These are phyloP conservation scores for Biscogniauxia mediterranea DNA, from an alignment of 2,329 filamentous ascomycete species.

Conservation along the genomic window DNA sequence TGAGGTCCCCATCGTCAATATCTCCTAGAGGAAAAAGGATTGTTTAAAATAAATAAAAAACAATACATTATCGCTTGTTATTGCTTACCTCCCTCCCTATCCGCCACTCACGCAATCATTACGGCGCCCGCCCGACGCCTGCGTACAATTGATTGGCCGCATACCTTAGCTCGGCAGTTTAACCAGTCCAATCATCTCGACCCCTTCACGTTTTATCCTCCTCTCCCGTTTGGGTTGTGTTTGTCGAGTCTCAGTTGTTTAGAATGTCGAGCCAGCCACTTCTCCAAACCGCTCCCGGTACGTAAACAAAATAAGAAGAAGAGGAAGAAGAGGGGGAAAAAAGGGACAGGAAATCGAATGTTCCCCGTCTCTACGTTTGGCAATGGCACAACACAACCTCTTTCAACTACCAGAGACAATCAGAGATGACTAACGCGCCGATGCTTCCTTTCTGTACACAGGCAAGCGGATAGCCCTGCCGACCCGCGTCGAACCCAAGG, in stretches of 20 bases:
- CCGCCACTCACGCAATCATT: background rate
- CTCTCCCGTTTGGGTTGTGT: background rate
- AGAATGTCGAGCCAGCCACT: conserved; percentile 94
- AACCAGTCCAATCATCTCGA: conserved; percentile 3
- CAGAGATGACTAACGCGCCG: conserved; percentile 13
- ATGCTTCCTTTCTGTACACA: conserved; percentile 36
- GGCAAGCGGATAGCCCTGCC: conserved; percentile 98
- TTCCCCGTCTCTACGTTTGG: background rate
- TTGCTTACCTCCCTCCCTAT: background rate
- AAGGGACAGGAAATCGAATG: background rate
- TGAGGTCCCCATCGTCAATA: conserved; percentile 7
- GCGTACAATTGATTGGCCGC: background rate
- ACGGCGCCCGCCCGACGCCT: background rate
- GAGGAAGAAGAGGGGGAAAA: background rate
- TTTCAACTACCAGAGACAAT: background rate
- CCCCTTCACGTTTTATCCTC: conserved; percentile 1
- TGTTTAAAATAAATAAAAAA: background rate
- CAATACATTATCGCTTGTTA: background rate
- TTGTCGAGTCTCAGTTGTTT: conserved; percentile 2
- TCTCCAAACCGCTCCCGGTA: conserved; percentile 89
- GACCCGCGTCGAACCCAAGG: conserved; percentile 96
- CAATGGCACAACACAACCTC: too few relatives aligned
- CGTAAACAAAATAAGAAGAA: conserved; percentile 11
- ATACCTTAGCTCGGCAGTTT: background rate
- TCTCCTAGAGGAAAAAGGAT: conserved; percentile 3